Evolutionary conservation across 352 stramenopile genomes (phyloP).

Genomic region (Blastocystis sp.): DNA sequence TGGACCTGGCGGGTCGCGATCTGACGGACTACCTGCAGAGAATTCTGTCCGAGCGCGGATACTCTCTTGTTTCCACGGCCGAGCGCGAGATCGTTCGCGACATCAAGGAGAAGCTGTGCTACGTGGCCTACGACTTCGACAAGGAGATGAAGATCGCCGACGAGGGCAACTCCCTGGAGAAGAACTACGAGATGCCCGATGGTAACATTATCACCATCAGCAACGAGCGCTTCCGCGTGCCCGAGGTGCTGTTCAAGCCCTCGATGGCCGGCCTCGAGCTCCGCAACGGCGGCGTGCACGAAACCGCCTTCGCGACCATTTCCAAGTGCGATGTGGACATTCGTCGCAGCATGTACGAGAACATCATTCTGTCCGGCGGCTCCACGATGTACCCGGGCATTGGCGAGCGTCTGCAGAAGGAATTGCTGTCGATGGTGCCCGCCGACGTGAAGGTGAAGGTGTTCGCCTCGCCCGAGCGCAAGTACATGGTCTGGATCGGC

Average conservation of each 20-base stretch:
- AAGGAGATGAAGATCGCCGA: constrained; percentile 87
- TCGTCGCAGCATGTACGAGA: constrained; percentile 88
- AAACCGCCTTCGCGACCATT: constrained; percentile 84
- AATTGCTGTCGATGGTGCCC: constrained; percentile 84
- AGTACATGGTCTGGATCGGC: constrained; percentile 96
- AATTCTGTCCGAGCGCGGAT: constrained; percentile 88
- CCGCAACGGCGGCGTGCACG: constrained; percentile 80
- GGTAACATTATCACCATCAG: constrained; percentile 93
- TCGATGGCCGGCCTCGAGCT: constrained; percentile 85
- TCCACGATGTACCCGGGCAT: constrained; percentile 92
- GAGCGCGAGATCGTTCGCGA: constrained; percentile 91
- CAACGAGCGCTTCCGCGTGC: constrained; percentile 89
- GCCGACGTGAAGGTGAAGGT: constrained; percentile 94
- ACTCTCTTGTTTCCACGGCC: constrained; percentile 87
- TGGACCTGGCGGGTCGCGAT: constrained; percentile 85
- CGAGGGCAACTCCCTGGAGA: constrained; percentile 85
- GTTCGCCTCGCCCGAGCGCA: constrained; percentile 84
- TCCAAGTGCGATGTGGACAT: constrained; percentile 88
- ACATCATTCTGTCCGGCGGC: constrained; percentile 92
- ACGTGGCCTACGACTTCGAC: constrained; percentile 88
- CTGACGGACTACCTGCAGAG: constrained; percentile 92
- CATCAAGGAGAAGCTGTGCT: constrained; percentile 96
- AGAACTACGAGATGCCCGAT: constrained; percentile 93
- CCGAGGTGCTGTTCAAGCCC: constrained; percentile 91
- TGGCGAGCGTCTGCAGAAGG: constrained; percentile 86